Evolutionary conservation across 352 stramenopile genomes (phyloP), one percentile per base, ranked within the genome.

Genomic region (Saprolegnia parasitica): DNA sequence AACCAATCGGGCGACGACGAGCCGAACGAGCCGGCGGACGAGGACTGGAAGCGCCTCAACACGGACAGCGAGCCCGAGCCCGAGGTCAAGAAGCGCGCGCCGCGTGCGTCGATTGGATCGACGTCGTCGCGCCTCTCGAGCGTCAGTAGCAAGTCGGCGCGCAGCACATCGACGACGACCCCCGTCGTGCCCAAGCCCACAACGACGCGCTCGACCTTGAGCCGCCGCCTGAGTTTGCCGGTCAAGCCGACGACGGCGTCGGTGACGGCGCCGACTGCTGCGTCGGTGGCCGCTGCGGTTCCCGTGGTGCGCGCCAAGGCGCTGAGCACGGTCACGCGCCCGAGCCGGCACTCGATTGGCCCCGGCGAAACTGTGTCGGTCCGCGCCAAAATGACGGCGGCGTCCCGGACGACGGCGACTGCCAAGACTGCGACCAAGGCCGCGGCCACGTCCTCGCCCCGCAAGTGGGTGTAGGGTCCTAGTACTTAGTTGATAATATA

Each of bases 321-420:
- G 5, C 71, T 75, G 5, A 63, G 71, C 15, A 62, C 74, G 4
- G 39, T 63, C 0, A 63, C 74, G 5, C 40, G 73, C 15, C 72
- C 66, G 13, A 71, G 72, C 46, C 72, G 73, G 13, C 67, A 72
- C 21, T 62, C 72, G 65, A 24, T 67, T 65, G 1, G 55, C 67
- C 45, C 71, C 71, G 10, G 50, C 70, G n/a, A 78, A 71, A 55
- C 76, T 70, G 6, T n/a, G 77, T 45, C 68, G 62, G 23, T 73
- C 68, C n/a, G 71, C 73, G 0, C 71, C 61, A 37, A 77, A 64
- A 57, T 68, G 68, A 18, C 77, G 71, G 49, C 64, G 9, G 71
- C 74, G 24, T 18, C 47, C 40, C 60, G 60, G 15, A 39, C 49
- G 46, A 5, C 50, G 13, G 20, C 37, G 5, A 15, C 18, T 8